Evolutionary conservation across 352 stramenopile species (phyloP).

Genomic region (Pelagophyceae sp.): DNA sequence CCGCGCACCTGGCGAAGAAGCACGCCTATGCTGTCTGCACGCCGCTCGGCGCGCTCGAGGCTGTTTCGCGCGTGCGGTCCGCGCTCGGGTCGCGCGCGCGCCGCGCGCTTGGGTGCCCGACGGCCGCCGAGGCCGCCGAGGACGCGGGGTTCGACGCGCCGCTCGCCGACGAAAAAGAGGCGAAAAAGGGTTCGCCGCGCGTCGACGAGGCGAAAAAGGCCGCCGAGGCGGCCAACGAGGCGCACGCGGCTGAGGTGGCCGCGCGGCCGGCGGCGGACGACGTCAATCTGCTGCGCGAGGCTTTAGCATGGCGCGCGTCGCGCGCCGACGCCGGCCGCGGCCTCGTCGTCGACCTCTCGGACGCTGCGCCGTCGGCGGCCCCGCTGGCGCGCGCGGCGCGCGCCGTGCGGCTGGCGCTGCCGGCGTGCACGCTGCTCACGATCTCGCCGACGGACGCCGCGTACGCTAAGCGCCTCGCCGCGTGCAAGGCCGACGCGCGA

Average conservation of each 20-base stretch:
- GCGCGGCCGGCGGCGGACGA: neutral
- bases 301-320: neutral
- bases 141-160: constrained; percentile 7
- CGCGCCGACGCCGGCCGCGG: constrained; percentile 11
- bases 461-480: neutral
- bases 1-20: constrained; percentile 13
- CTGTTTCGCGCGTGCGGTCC: constrained; percentile 15
- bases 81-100: constrained; percentile 45
- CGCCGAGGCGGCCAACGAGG: neutral
- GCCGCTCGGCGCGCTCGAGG: constrained; percentile 28
- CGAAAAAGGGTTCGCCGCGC: neutral
- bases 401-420: neutral
- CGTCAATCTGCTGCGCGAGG: neutral
- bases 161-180: constrained; percentile 26
- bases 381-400: neutral
- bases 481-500: neutral
- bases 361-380: neutral
- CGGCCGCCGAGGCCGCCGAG: neutral
- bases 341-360: constrained; percentile 11
- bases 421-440: neutral
- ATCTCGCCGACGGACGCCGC: neutral
- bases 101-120: constrained; percentile 30
- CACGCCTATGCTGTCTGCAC: constrained; percentile 27
- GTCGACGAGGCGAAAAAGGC: neutral
- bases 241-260: neutral